Evolutionary conservation across 495 filamentous ascomycete genomes (phyloP).

Genomic region (Penicillium nucicola): DNA sequence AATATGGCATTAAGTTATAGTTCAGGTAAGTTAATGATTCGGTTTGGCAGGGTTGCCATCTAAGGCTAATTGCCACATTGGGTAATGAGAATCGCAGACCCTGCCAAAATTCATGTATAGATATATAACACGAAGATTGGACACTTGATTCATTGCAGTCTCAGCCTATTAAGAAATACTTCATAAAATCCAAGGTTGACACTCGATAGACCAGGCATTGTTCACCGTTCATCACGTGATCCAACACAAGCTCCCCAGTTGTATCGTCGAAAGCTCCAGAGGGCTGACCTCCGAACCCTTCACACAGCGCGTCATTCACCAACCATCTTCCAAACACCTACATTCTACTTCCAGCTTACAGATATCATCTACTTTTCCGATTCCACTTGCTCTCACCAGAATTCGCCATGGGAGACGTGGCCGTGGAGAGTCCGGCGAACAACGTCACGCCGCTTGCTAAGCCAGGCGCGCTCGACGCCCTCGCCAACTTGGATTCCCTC

Average conservation of each 20-base stretch:
- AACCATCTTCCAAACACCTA: slow-evolving; percentile 4
- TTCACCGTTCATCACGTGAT: slow-evolving; percentile 11
- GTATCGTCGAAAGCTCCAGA: slow-evolving; percentile 19
- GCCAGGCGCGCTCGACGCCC: slow-evolving; percentile 69
- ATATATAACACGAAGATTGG: too few relatives aligned
- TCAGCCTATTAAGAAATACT: too few relatives aligned
- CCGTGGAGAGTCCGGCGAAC: slow-evolving; percentile 76
- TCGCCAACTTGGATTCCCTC: slow-evolving; percentile 84
- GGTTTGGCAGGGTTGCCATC: too few relatives aligned
- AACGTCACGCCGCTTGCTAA: slow-evolving; percentile 72
- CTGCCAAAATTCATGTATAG: too few relatives aligned
- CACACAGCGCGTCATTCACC: slow-evolving; percentile 15
- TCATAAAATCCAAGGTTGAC: too few relatives aligned
- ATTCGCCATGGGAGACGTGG: slow-evolving; percentile 73
- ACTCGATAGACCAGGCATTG: too few relatives aligned
- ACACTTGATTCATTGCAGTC: too few relatives aligned
- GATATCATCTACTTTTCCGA: background rate
- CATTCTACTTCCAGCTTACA: background rate
- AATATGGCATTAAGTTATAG: background rate
- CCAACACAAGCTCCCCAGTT: slow-evolving; percentile 15
- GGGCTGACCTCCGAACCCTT: slow-evolving; percentile 9
- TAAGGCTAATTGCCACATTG: too few relatives aligned
- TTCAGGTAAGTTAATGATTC: too few relatives aligned
- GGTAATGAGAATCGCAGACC: too few relatives aligned
- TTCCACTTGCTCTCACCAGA: background rate